Conservation (phyloP, 257 asterid species). For the Mentha longifolia region DNA sequence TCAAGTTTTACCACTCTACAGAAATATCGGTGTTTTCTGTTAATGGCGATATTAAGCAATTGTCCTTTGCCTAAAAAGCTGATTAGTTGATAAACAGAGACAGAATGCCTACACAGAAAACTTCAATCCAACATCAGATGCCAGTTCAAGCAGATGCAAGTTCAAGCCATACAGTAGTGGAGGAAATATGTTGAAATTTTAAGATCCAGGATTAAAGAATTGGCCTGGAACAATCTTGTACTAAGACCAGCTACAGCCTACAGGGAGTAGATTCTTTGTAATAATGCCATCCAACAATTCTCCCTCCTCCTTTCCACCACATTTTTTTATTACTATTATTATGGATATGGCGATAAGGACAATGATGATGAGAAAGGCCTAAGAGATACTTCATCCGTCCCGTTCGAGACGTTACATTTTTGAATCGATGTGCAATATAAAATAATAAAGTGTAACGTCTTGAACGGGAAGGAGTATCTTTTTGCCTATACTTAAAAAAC, state of each 20-base stretch:
- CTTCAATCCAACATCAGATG: neutral
- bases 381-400: too few relatives aligned
- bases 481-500: neutral
- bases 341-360: neutral
- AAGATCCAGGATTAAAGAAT: neutral
- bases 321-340: neutral
- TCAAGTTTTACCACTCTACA: neutral
- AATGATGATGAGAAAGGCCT: neutral
- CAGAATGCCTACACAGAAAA: neutral
- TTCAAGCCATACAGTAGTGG: neutral
- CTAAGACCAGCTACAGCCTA: neutral
- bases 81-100: neutral
- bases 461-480: too few relatives aligned
- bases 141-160: neutral
- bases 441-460: too few relatives aligned
- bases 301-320: neutral
- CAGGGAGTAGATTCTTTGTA: conserved; percentile 1
- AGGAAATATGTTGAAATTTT: neutral
- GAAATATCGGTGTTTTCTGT: neutral
- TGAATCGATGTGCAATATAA: too few relatives aligned
- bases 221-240: conserved; percentile 7
- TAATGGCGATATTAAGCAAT: neutral
- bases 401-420: too few relatives aligned
- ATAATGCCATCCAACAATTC: neutral
- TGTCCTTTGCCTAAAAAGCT: neutral